Base-by-base conservation (phyloP, 495 filamentous ascomycete genomes). In the Parmelia sp. region DNA sequence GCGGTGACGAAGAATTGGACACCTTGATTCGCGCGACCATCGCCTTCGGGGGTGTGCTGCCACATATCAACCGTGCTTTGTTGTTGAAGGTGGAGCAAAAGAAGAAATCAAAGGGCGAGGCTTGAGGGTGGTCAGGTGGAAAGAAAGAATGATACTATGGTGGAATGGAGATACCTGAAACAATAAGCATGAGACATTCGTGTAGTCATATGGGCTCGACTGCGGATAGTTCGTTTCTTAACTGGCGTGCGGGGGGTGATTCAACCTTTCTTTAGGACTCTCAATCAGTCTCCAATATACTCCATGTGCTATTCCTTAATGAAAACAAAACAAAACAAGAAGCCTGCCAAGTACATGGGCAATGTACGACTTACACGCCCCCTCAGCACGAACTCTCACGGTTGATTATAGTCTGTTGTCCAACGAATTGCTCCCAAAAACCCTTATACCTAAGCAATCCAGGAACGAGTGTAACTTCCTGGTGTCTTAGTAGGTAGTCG, bases 61-160 rank as follows among this genome's bases (percentile, higher is more conserved):
- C 94, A 37, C 94, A 96, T 76, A 98, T 98, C 89, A 97, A 98
- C 81, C 90, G 94, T 68, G 94, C 94, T 29, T 82, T 98, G 65
- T 82, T 98, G 67, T 84, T 97, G 72, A 98, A 98, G 88, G 95
- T 97, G 60, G 95, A 97, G 79, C 91, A 97, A 79, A 97, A 97
- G 90, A 98, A 98, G 91, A 95, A 93, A 82, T 84, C 77, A 81
- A 68, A 68, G 36, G 66, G 61, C 37, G 59, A 61, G 44, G 44
- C 59, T 36, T 61, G 59, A 61, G 44, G 25, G 29, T 19, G 23
- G 4, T 23, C 4, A 51, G 11, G 27, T 12, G 33, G 10, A 23
- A n/a, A 23, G 37, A 6, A 17, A 47, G 9, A 31, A 61, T 51
- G 59, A 37, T 61, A 36, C 19, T 35, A 31, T 51, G 40, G 36